A percentile compares a stretch with the other conserved stretches of the same genome.
These are phyloP conservation scores for Aquanectria penicillioides DNA, from an alignment of 2,329 filamentous ascomycete species.

Conservation along the genomic window DNA sequence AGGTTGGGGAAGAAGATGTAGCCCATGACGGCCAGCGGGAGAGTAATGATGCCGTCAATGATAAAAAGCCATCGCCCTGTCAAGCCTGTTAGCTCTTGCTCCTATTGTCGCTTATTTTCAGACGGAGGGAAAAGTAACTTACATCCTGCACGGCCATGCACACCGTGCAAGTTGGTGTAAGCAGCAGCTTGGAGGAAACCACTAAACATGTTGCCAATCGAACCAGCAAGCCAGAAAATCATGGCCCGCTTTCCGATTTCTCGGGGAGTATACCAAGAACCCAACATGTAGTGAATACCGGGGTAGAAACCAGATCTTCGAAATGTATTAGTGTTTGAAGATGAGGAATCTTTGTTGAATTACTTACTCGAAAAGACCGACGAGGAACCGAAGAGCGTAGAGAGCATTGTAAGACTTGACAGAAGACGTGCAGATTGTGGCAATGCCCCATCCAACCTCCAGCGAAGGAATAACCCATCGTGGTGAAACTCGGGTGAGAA, in stretches of 20 bases:
- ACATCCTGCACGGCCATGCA: slow-evolving; percentile 29
- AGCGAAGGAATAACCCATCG: slow-evolving; percentile 32
- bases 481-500: slow-evolving; percentile 27
- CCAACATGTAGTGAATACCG: slow-evolving; percentile 33
- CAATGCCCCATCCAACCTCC: slow-evolving; percentile 29
- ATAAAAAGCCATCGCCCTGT: slow-evolving; percentile 32
- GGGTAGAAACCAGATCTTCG: slow-evolving; percentile 27
- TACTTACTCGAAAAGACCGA: slow-evolving; percentile 32
- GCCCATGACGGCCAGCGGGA: slow-evolving; percentile 24
- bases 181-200: slow-evolving; percentile 30
- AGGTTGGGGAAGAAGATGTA: slow-evolving; percentile 32
- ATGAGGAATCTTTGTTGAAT: no score
- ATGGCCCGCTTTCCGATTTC: slow-evolving; percentile 34
- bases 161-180: slow-evolving; percentile 27
- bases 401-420: slow-evolving; percentile 23
- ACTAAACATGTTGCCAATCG: slow-evolving; percentile 25
- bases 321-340: background rate
- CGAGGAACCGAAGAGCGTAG: slow-evolving; percentile 26
- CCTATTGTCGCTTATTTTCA: background rate
- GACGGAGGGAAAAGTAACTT: background rate
- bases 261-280: slow-evolving; percentile 36
- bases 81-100: background rate
- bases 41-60: slow-evolving; percentile 31
- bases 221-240: slow-evolving; percentile 34
- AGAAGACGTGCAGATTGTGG: slow-evolving; percentile 25